A percentile compares a stretch with the other conserved stretches of the same genome.
These are phyloP conservation scores for sorghum (Sorghum bicolor) DNA, from an alignment of 176 grass and related monocot species.

Conservation along the genomic window Sorghum_bicolor_NCBIv3 NC_012876.2:65225001-65225500, in stretches of 20 bases:
- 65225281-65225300: conserved; percentile 18
- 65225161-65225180: conserved; percentile 84
- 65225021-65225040: neutral
- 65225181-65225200: conserved; percentile 43
- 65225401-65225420: conserved; percentile 61
- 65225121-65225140: conserved; percentile 17
- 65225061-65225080: neutral
- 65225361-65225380: conserved; percentile 79
- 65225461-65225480: no score
- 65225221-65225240: conserved; percentile 34
- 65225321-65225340: conserved; percentile 58
- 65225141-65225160: conserved; percentile 60
- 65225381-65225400: conserved; percentile 65
- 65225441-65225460: no score
- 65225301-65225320: conserved; percentile 27
- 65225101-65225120: neutral
- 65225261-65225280: conserved; percentile 43
- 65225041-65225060: neutral
- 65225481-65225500: no score
- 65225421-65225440: neutral
- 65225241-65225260: conserved; percentile 45
- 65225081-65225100: neutral
- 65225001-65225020: conserved; percentile 22
- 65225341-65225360: conserved; percentile 94
- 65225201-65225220: conserved; percentile 20